Percentiles rank a stretch among this genome's conserved stretches.
phyloP scores from a whole-genome alignment of 202 grass and related monocot genomes.

The Zizania palustris region DNA sequence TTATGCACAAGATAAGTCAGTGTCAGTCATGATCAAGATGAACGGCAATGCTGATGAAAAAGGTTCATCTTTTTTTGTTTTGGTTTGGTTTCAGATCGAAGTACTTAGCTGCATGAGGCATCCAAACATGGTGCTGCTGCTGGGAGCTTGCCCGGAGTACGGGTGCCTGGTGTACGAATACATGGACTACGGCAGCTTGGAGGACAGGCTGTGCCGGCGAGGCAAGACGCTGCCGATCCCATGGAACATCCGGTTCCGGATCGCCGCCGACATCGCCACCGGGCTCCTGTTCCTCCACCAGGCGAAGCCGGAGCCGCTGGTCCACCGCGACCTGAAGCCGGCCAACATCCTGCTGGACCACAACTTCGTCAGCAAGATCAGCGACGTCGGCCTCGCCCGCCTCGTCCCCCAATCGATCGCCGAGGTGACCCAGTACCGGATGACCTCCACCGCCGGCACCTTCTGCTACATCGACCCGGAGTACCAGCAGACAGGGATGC shows the following conservation, averaged over 20 bases:
- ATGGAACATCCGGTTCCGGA: constrained; percentile 80
- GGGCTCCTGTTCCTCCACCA: constrained; percentile 91
- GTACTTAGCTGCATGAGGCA: constrained; percentile 87
- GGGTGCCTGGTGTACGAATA: constrained; percentile 87
- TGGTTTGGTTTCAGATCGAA: constrained; percentile 40
- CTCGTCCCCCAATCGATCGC: constrained; percentile 70
- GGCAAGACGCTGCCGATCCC: constrained; percentile 69
- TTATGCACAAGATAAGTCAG: no score
- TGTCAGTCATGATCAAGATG: no score
- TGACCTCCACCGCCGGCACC: constrained; percentile 82
- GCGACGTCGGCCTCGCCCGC: constrained; percentile 81
- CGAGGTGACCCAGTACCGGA: constrained; percentile 73
- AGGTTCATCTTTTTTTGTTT: no score
- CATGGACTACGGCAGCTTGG: constrained; percentile 95
- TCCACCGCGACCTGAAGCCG: constrained; percentile 91
- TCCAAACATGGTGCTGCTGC: constrained; percentile 91
- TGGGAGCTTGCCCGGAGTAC: constrained; percentile 89
- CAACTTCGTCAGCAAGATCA: constrained; percentile 91
- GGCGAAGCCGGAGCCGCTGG: constrained; percentile 80
- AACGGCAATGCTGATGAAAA: no score
- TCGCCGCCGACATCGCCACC: constrained; percentile 79
- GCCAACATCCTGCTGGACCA: constrained; percentile 95
- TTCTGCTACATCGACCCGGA: constrained; percentile 97
- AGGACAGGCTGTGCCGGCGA: constrained; percentile 71
- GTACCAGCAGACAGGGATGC: constrained; percentile 97